A percentile compares a stretch with the other conserved stretches of the same genome.
These are phyloP conservation scores for Schwanniomyces etchellsii DNA, from an alignment of 1,139 yeast genomes.

Conservation along the genomic window DNA sequence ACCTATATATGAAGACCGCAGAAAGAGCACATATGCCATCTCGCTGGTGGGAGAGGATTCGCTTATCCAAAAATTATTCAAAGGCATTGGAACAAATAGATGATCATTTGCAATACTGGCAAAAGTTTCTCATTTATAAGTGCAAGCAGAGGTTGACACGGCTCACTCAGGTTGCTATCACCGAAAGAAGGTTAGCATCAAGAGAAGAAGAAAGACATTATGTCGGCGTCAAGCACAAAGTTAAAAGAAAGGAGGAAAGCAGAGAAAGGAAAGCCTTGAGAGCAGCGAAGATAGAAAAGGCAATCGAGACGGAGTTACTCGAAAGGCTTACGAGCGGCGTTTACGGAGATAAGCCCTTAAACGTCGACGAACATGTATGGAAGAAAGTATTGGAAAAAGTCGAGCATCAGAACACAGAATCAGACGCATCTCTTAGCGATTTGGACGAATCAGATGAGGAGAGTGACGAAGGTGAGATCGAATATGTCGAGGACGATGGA, in stretches of 20 bases:
- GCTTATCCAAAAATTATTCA: constrained; percentile 79
- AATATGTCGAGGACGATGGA: constrained; percentile 79
- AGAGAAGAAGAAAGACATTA: constrained; percentile 89
- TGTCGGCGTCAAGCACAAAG: constrained; percentile 90
- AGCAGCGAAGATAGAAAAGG: constrained; percentile 94
- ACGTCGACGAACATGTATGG: constrained; percentile 95
- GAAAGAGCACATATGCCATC: constrained; percentile 96
- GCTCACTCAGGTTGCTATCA: constrained; percentile 89
- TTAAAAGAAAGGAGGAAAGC: constrained; percentile 86
- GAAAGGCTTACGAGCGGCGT: constrained; percentile 97
- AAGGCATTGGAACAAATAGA: constrained; percentile 87
- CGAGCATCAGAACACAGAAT: constrained; percentile 44
- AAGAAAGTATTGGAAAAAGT: constrained; percentile 81
- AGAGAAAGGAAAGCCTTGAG: constrained; percentile 94
- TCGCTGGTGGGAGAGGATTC: constrained; percentile 90
- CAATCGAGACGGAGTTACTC: constrained; percentile 89
- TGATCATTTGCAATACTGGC: constrained; percentile 86
- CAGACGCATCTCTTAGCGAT: constrained; percentile 52
- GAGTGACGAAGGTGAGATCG: constrained; percentile 73
- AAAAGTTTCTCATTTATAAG: constrained; percentile 81
- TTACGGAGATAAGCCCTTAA: constrained; percentile 94
- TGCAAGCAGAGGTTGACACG: constrained; percentile 95
- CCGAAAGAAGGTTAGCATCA: constrained; percentile 90
- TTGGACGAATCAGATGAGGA: constrained; percentile 44
- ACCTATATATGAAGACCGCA: constrained; percentile 93